These are phyloP conservation scores for Colletotrichum chlorophyti DNA, from an alignment of 2,329 filamentous ascomycete species.

Conservation along the genomic window DNA sequence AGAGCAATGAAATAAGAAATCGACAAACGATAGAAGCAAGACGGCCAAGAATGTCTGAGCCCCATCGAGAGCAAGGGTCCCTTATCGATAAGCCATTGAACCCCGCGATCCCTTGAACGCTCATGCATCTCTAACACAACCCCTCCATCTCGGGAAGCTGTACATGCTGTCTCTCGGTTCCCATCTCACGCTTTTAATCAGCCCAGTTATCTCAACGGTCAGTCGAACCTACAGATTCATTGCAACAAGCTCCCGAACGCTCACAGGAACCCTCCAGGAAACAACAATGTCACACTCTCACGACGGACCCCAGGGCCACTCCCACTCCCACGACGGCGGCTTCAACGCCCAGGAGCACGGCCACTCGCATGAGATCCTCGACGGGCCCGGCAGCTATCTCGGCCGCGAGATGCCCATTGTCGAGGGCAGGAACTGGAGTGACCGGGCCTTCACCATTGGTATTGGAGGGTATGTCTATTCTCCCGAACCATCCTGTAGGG, in stretches of 20 bases:
- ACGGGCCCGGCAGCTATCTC: conserved; percentile 89
- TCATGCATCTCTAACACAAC: conserved; percentile 4
- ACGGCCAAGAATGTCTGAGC: too few species aligned
- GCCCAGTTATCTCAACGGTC: too few species aligned
- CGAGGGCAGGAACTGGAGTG: conserved; percentile 85
- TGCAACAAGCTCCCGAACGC: too few species aligned
- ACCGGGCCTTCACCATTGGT: conserved; percentile 94
- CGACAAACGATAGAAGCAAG: too few species aligned
- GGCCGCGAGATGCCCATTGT: conserved; percentile 93
- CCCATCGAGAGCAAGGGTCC: too few species aligned
- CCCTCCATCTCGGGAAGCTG: conserved; percentile 8
- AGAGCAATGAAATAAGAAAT: too few species aligned
- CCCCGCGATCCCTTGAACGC: conserved; percentile 18
- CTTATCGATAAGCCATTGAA: conserved; percentile 23
- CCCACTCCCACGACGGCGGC: conserved; percentile 64
- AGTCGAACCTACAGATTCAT: too few species aligned
- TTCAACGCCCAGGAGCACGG: conserved; percentile 76
- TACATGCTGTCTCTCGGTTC: background rate
- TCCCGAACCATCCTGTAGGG: too few species aligned
- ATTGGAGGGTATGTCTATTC: conserved; percentile 85
- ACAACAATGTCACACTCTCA: conserved; percentile 54
- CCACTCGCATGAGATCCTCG: conserved; percentile 94
- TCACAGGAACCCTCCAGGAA: too few species aligned
- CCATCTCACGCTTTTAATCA: too few species aligned
- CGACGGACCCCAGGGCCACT: conserved; percentile 54